Evolutionary conservation across 768 basidiomycete species (phyloP).

Genomic region (Cystoderma amianthinum): DNA sequence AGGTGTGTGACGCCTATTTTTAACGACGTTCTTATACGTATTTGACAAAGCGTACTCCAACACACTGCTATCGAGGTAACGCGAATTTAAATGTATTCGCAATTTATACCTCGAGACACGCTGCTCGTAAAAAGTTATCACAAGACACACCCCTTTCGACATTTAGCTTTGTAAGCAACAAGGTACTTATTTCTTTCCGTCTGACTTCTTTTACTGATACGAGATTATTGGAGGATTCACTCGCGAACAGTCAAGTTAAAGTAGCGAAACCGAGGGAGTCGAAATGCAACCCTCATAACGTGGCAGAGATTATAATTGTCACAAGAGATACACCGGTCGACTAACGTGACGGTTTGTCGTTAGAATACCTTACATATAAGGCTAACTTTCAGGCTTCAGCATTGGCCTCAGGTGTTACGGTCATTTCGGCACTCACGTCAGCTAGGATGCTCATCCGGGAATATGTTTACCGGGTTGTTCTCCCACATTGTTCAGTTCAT

Average conservation of each 20-base stretch:
- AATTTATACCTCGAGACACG: conserved; percentile 4
- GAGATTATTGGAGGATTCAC: neutral
- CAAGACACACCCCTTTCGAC: neutral
- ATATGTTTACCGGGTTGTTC: too few relatives aligned
- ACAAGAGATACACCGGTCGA: neutral
- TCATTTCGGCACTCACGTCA: too few relatives aligned
- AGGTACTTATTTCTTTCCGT: neutral
- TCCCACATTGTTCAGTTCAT: too few relatives aligned
- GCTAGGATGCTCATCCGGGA: too few relatives aligned
- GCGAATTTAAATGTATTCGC: conserved; percentile 1
- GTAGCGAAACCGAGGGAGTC: neutral
- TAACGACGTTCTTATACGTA: neutral
- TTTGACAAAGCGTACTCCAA: conserved; percentile 8
- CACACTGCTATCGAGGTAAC: conserved; percentile 7
- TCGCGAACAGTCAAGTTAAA: neutral
- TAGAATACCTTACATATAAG: too few relatives aligned
- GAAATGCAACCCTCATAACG: neutral
- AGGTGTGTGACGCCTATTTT: conserved; percentile 3
- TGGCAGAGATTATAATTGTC: neutral
- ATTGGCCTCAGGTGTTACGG: too few relatives aligned
- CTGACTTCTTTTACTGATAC: neutral
- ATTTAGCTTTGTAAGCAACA: neutral
- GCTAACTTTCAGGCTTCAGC: too few relatives aligned
- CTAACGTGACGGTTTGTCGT: too few relatives aligned
- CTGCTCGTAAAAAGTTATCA: neutral